Base-by-base conservation (phyloP, 768 basidiomycete genomes). In the Vararia minispora region DNA sequence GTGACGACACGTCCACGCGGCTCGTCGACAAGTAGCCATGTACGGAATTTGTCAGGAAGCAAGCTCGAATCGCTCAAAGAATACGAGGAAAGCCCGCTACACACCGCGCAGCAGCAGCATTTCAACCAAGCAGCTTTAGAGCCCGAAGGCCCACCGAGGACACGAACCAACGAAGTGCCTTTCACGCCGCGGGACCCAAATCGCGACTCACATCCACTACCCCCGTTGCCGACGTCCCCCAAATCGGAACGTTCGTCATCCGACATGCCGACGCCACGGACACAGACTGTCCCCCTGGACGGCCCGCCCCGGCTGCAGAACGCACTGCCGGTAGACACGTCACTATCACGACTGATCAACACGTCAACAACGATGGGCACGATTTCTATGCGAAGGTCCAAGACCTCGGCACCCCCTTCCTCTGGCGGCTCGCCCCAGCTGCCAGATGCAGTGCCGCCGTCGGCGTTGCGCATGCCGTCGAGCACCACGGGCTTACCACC, bases 371-470 rank as follows among this genome's bases (percentile, higher is more conserved):
- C 53, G 18, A 69, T 74, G 56, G 74, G 85, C 28, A 75, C 78
- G 16, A 80, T 88, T 46, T 71, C 63, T 37, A 76, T 78, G 52
- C 73, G 85, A 41, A 65, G 83, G 40, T 65, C 59, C 30, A 85
- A 83, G 55, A 58, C 68, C 17, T 80, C 82, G 12, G 71, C 74
- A 9, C 76, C 79, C 28, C 68, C 76, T 49, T 41, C 65, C 50
- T 28, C 49, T 26, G 39, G 43, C 0, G 50, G 37, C 23, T 33
- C 44, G 11, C 39, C 41, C 11, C 34, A 40, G 23, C 14, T 35
- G 16, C 12, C 29, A 20, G 47, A 48, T n/a, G 40, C 22, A 2
- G 42, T 33, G 25, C 44, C 48, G 33, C 49, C 46, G 40, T 48
- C 56, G 23, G 53, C 66, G 18, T 58, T 61, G 5, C 65, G 66